Evolutionary conservation across 129 eudicot species (phyloP).

Genomic region (Gnaphalium uliginosum): DNA sequence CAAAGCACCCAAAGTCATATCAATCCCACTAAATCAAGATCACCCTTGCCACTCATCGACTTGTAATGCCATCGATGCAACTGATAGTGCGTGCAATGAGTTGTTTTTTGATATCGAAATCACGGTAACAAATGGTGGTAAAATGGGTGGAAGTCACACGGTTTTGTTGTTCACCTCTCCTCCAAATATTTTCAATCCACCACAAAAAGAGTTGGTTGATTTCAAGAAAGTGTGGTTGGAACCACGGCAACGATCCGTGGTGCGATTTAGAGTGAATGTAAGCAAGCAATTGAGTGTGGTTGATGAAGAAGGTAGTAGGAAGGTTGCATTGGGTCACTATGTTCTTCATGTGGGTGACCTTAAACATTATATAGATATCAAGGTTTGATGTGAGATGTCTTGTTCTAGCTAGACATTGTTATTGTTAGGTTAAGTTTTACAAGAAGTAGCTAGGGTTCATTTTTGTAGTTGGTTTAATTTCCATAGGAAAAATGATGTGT

Average conservation of each 20-base stretch:
- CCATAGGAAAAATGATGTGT: neutral
- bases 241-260: neutral
- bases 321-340: conserved; percentile 27
- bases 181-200: conserved; percentile 25
- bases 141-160: conserved; percentile 35
- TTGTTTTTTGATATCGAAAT: conserved; percentile 27
- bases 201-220: conserved; percentile 30
- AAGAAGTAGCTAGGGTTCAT: conserved; percentile 3
- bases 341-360: conserved; percentile 32
- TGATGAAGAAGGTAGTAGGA: conserved; percentile 33
- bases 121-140: conserved; percentile 35
- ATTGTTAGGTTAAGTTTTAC: conserved; percentile 5
- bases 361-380: conserved; percentile 14
- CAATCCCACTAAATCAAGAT: conserved; percentile 6
- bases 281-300: conserved; percentile 34
- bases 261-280: conserved; percentile 29
- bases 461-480: conserved; percentile 21
- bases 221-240: conserved; percentile 35
- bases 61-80: conserved; percentile 28
- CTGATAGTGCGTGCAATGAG: conserved; percentile 22
- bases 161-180: conserved; percentile 40
- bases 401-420: conserved; percentile 15
- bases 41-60: conserved; percentile 7
- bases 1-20: conserved; percentile 33
- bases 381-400: conserved; percentile 13